Evolutionary conservation across 805 yeast species (phyloP).

Genomic region (Metschnikowia baotianmanensis): DNA sequence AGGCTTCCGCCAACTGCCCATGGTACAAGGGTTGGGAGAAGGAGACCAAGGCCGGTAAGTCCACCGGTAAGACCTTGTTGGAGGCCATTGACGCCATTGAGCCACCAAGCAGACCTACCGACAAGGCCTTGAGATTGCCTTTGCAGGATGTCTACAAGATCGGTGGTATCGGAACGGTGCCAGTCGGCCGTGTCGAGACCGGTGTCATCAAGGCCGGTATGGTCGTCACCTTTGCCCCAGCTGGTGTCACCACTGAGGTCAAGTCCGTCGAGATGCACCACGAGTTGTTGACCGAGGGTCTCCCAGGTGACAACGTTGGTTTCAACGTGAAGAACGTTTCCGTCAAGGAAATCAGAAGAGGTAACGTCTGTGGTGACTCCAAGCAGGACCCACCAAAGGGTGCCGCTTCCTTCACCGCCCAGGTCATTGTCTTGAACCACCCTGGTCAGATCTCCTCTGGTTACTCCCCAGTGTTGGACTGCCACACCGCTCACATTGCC

Average conservation of each 20-base stretch:
- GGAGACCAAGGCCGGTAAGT: constrained; percentile 68
- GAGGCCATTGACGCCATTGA: constrained; percentile 84
- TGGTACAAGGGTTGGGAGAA: constrained; percentile 87
- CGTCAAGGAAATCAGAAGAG: constrained; percentile 86
- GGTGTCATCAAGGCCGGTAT: constrained; percentile 90
- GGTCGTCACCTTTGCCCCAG: constrained; percentile 87
- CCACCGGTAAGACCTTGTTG: constrained; percentile 76
- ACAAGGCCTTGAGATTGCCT: constrained; percentile 86
- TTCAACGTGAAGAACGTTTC: constrained; percentile 90
- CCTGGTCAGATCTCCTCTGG: constrained; percentile 91
- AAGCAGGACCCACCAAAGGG: constrained; percentile 86
- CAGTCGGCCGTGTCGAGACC: constrained; percentile 93
- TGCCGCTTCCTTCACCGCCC: constrained; percentile 76
- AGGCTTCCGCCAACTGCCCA: constrained; percentile 75
- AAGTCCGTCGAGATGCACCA: constrained; percentile 89
- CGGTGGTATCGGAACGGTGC: constrained; percentile 90
- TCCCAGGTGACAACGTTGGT: constrained; percentile 91
- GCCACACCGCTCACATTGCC: constrained; percentile 93
- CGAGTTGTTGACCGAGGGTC: constrained; percentile 73
- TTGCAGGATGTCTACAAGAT: constrained; percentile 91
- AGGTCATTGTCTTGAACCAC: constrained; percentile 85
- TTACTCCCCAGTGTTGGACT: constrained; percentile 87
- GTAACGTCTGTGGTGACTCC: constrained; percentile 90
- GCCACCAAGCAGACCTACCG: constrained; percentile 78
- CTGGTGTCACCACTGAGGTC: constrained; percentile 85